A percentile compares a stretch with the other conserved stretches of the same genome.
phyloP scores from a whole-genome alignment of 2,329 filamentous ascomycete genomes.

The Aplosporella prunicola region DNA sequence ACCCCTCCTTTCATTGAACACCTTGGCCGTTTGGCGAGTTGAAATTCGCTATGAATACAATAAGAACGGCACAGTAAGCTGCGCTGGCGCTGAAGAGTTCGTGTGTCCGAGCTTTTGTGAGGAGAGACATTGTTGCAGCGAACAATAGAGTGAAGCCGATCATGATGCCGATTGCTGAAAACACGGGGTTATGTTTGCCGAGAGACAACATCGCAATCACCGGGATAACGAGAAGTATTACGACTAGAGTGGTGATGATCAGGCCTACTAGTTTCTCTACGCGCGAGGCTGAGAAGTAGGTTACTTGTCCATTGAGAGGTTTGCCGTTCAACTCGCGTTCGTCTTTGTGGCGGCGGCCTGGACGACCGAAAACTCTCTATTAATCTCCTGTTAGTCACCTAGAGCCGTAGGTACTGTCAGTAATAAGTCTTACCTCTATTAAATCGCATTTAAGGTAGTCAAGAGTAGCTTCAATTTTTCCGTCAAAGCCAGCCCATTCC shows the following conservation, averaged over 20 bases:
- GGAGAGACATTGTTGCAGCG: conserved; percentile 27
- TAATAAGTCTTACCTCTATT: not conserved
- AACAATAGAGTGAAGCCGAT: conserved; percentile 26
- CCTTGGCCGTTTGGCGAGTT: too few relatives aligned
- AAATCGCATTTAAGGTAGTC: conserved; percentile 11
- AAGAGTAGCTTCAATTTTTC: conserved; percentile 18
- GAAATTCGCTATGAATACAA: conserved; percentile 33
- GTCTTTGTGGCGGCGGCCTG: conserved; percentile 19
- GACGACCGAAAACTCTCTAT: conserved; percentile 19
- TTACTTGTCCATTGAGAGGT: conserved; percentile 13
- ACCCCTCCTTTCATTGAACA: too few relatives aligned
- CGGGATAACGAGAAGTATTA: conserved; percentile 22
- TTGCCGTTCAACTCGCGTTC: not conserved
- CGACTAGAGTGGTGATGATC: conserved; percentile 23
- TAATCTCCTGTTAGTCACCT: too few relatives aligned
- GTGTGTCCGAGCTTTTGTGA: conserved; percentile 28
- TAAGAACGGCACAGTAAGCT: conserved; percentile 31
- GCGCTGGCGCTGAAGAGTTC: conserved; percentile 31
- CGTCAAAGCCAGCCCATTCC: conserved; percentile 25
- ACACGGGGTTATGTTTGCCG: conserved; percentile 13
- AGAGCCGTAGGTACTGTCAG: too few relatives aligned
- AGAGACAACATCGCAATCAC: conserved; percentile 22
- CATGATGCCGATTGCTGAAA: conserved; percentile 21
- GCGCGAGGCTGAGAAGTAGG: conserved; percentile 20
- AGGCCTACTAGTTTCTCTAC: conserved; percentile 22